Percentiles rank a stretch among this genome's conserved stretches.
These are phyloP conservation scores for Arabidopsis thaliana DNA, from an alignment of 345 rosid species.

Conservation along the genomic window TAIR10.1 NC_003074.8:7777001-7777500, in stretches of 20 bases:
- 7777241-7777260: not conserved
- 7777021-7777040: not conserved
- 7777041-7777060: not conserved
- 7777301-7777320: not conserved
- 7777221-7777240: not conserved
- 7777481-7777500: not conserved
- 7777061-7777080: not conserved
- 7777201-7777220: not conserved
- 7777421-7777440: too few species aligned
- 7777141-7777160: not conserved
- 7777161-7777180: not conserved
- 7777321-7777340: too few species aligned
- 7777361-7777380: not conserved
- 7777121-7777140: not conserved
- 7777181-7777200: not conserved
- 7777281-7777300: not conserved
- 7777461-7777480: too few species aligned
- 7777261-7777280: too few species aligned
- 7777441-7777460: too few species aligned
- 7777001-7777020: too few species aligned
- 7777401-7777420: not conserved
- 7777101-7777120: too few species aligned
- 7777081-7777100: not conserved
- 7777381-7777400: not conserved
- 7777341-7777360: too few species aligned